phyloP scores from a whole-genome alignment of 495 filamentous ascomycete species.

The Penicillium psychrofluorescens region DNA sequence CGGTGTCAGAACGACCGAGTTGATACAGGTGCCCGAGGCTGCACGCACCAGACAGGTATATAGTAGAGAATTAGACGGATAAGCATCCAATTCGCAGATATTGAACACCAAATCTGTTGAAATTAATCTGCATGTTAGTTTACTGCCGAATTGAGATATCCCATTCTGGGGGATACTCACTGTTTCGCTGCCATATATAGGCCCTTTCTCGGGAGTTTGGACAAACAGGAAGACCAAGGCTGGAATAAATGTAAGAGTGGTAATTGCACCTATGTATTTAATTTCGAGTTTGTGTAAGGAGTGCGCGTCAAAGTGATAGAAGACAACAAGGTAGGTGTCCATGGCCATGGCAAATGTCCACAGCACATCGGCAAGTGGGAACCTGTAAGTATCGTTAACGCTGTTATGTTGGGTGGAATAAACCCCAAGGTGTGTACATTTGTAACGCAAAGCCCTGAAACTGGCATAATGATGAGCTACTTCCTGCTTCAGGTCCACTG shows the following conservation, averaged over 20 bases:
- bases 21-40: background rate
- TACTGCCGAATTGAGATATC: background rate
- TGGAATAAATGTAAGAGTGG: conserved; percentile 31
- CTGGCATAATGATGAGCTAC: conserved; percentile 33
- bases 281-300: conserved; percentile 31
- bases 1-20: background rate
- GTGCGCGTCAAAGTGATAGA: conserved; percentile 31
- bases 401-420: background rate
- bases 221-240: conserved; percentile 38
- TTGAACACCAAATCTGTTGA: conserved; percentile 37
- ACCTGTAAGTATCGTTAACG: conserved; percentile 20
- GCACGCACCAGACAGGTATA: conserved; percentile 33
- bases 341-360: conserved; percentile 44
- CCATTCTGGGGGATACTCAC: conserved; percentile 17
- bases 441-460: conserved; percentile 43
- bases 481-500: conserved; percentile 28
- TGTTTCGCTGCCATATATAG: conserved; percentile 36
- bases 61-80: conserved; percentile 39
- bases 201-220: conserved; percentile 24
- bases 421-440: conserved; percentile 20
- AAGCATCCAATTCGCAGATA: conserved; percentile 37
- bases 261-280: conserved; percentile 31
- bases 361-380: conserved; percentile 40
- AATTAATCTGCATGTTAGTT: background rate
- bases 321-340: conserved; percentile 40